Evolutionary conservation across 2,329 filamentous ascomycete species (phyloP).

Genomic region (Penicillium sp.): DNA sequence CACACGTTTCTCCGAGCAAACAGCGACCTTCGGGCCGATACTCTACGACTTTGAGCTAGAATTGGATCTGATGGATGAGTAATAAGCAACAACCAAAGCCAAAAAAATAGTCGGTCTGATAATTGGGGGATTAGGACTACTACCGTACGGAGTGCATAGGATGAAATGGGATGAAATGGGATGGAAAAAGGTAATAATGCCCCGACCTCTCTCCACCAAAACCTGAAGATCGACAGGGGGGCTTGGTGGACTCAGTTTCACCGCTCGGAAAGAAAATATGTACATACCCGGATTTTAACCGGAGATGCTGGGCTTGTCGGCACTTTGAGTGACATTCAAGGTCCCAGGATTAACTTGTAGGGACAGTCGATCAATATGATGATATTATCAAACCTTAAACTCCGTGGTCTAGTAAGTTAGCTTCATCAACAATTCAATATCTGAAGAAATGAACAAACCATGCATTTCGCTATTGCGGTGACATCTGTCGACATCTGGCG

Average conservation of each 20-base stretch:
- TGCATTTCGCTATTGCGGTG: not conserved
- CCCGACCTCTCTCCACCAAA: not conserved
- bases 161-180: not conserved
- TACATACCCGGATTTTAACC: not conserved
- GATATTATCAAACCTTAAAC: not conserved
- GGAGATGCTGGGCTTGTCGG: constrained; percentile 1
- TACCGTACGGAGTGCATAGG: not conserved
- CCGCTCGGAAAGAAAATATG: constrained; percentile 6
- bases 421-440: not conserved
- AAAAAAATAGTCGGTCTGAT: not conserved
- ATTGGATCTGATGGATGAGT: too few species aligned
- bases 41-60: not conserved
- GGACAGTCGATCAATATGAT: not conserved
- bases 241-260: constrained; percentile 2
- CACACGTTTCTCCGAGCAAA: not conserved
- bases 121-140: not conserved
- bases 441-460: not conserved
- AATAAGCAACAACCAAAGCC: not conserved
- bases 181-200: not conserved
- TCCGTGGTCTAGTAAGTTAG: not conserved
- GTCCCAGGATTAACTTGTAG: not conserved
- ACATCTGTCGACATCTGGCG: not conserved
- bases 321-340: not conserved
- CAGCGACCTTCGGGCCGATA: not conserved
- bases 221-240: constrained; percentile 13